Base-by-base conservation (phyloP, 2,329 filamentous ascomycete species). In the Elsinoe perseae region DNA sequence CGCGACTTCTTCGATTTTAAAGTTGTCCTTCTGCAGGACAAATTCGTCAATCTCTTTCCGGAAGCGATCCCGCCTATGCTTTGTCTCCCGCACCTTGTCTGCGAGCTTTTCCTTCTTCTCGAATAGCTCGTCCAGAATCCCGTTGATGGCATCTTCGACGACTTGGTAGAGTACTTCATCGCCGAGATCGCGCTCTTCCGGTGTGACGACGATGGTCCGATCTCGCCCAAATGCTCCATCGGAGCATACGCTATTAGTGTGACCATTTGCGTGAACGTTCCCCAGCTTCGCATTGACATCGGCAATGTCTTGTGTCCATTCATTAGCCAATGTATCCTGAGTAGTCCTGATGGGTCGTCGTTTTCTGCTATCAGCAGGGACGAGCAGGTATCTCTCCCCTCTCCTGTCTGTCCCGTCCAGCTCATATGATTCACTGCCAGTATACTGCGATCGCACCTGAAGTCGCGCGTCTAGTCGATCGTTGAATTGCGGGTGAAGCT, bases 161-260 rank as follows among this genome's bases (percentile, higher is more conserved):
- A 95, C 84, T 68, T 95, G 88, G 65, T 95, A 96, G 1, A 97
- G 75, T 3, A 96, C 86, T 66, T 97, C 89, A 63, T 86, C 89
- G 34, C 89, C 89, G 4, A 89, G 84, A 68, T 95, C 90, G 58
- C 80, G 80, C 68, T 95, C 90, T 0, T 86, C 84, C 61, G 87
- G 83, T 0, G 87, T 38, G 32, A 50, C 42, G 3, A 55, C 20
- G 16, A 50, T 43, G 2, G 52, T 43, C 12, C 25, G 50, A 32
- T 50, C 34, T 23, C 25, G 23, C 12, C 34, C 27, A 4, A 36
- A 25, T 9, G 14, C 27, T 12, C 9, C 53, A n/a, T 44, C 25
- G 16, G 25, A 18, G 7, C 14, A 4, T 30, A 18, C 20, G 4
- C 44, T n/a, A 27, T 46, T 21, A 7, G 14, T 25, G n/a, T 30